A percentile compares a stretch with the other conserved stretches of the same genome.
These are phyloP conservation scores for Hypsizygus marmoreus DNA, from an alignment of 768 basidiomycete species.

Conservation along the genomic window DNA sequence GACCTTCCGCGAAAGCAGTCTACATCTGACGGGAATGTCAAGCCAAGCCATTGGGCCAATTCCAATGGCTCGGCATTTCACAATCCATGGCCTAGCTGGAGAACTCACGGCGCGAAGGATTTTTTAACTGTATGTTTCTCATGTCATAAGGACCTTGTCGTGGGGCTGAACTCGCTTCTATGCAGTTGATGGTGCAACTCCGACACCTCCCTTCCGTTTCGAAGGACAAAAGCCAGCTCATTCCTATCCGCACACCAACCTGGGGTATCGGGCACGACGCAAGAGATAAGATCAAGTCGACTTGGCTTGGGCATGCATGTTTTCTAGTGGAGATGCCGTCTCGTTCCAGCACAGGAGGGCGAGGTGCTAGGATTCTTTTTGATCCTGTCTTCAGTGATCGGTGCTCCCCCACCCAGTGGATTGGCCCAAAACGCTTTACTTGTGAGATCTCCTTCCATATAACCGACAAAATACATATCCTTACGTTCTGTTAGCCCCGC, in stretches of 20 bases:
- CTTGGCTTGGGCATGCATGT: constrained; percentile 59
- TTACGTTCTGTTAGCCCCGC: constrained; percentile 34
- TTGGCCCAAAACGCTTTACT: constrained; percentile 52
- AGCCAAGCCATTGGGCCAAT: constrained; percentile 31
- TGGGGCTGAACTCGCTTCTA: neutral
- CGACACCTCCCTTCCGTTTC: constrained; percentile 12
- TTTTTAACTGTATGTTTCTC: constrained; percentile 11
- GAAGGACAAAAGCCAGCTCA: constrained; percentile 15
- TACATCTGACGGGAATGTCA: neutral
- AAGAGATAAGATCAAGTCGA: constrained; percentile 46
- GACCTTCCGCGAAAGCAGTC: neutral
- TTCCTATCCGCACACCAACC: constrained; percentile 38
- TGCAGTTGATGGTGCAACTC: constrained; percentile 1
- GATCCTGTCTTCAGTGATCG: constrained; percentile 57
- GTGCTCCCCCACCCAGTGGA: constrained; percentile 46
- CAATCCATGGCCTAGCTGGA: constrained; percentile 33
- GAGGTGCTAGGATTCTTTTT: constrained; percentile 51
- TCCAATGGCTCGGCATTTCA: constrained; percentile 22
- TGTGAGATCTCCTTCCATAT: constrained; percentile 30
- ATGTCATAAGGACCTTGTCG: neutral
- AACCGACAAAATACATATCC: neutral
- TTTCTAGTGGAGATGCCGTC: constrained; percentile 54
- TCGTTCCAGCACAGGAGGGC: constrained; percentile 19
- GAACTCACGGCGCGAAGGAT: constrained; percentile 12
- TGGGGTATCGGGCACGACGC: constrained; percentile 32